Base-by-base conservation (phyloP, 257 asterid genomes). In the Voacanga thouarsii region DNA sequence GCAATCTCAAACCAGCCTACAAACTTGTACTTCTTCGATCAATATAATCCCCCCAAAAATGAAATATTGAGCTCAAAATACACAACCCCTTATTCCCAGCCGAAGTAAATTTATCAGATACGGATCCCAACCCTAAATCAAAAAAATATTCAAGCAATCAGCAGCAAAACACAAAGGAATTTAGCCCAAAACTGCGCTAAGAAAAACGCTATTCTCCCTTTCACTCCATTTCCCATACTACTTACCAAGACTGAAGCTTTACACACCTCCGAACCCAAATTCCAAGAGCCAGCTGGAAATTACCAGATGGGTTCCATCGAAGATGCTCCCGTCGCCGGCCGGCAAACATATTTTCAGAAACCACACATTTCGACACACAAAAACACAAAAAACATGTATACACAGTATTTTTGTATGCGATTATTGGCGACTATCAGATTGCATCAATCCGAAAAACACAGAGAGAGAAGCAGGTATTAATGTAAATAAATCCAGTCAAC, bases 401-500 rank as follows among this genome's bases (percentile, higher is more conserved):
- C 3, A 77, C 75, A 49, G 70, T 21, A 60, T 50, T 50, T 56
- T 61, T 45, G 2, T 12, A 37, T 45, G 16, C 10, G 66, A 51
- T 39, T 23, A 41, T 28, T 30, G 67, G 51, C 16, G 47, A 30
- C 15, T 10, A 21, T 5, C 14, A 39, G n/a, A 26, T 37, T 56
- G 24, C 41, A 64, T 37, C n/a, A 63, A 50, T 33, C 53, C 30
- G 57, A 66, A 28, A 66, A 30, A 5, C 68, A 37, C 16, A 75
- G 68, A 74, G 74, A 64, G 75, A 24, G 66, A n/a, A 7, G 33
- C 12, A 19, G 56, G 59, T n/a, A 23, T 74, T 77, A 51, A 16
- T 75, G 82, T 59, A 76, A 81, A 63, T 57, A 77, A 65, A 74
- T 50, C 60, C 74, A 87, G 92, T 87, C 93, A 88, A 87, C 93